Base-by-base conservation (phyloP, 495 filamentous ascomycete species). In the Podospora didyma region DNA sequence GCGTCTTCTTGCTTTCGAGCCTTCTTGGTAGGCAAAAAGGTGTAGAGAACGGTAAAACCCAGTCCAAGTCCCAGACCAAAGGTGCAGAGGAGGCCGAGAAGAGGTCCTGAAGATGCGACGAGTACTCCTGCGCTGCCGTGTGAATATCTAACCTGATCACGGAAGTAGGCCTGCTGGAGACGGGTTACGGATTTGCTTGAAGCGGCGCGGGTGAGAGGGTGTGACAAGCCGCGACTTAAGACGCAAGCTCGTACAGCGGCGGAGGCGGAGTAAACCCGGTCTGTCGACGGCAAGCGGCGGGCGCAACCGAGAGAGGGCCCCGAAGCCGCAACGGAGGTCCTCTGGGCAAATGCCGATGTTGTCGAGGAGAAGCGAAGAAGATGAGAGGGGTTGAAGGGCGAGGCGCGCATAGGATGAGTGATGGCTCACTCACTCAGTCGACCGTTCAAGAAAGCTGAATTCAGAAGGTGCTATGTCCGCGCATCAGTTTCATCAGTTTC, bases 41-140 rank as follows among this genome's bases (percentile, higher is more conserved):
- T 42, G 19, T 54, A 61, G 2, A 50, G 14, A 7, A 49, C n/a
- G 44, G 39, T 35, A 39, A 57, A 46, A 20, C 60, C 60, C 10
- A 62, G 39, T 21, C 62, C 59, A 17, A 62, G 28, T 20, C 59
- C 59, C 26, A 60, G n/a, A 24, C 56, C 45, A 19, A 61, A 53
- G 23, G 53, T 42, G 34, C 51, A 28, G 45, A 60, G n/a, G 24
- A 62, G 56, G 21, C 62, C 34, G 23, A 64, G 20, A 34, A 45
- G 28, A 47, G 51, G 41, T 11, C 47, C 24, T n/a, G 60, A 54
- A 3, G 28, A 42, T 10, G 39, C 39, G 39, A 5, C n/a, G 37
- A 21, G 51, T 54, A 47, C 45, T 31, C 20, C 21, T 26, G 42
- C 35, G 20, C 49, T 34, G 28, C 46, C 31, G 28, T 61, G 24